These are phyloP conservation scores for Dispira parvispora DNA, from an alignment of 192 early-diverging fungal genomes.

Conservation along the genomic window DNA sequence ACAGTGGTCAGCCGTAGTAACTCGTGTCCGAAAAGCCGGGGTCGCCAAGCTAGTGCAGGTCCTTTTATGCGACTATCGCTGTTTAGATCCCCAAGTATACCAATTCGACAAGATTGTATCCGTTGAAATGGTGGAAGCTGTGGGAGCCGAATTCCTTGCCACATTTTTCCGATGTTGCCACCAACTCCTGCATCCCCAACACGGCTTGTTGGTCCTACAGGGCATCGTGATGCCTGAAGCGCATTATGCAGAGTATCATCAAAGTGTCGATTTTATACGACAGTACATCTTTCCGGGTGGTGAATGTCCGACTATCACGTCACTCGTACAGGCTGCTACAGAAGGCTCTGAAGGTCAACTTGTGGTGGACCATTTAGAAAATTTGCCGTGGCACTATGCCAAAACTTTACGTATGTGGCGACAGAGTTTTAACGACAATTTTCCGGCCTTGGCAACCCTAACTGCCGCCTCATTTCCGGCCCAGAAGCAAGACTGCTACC, in stretches of 20 bases:
- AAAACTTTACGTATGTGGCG: constrained; percentile 53
- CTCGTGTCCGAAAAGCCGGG: constrained; percentile 36
- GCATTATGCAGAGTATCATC: constrained; percentile 37
- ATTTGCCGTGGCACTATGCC: constrained; percentile 55
- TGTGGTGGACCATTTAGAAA: constrained; percentile 35
- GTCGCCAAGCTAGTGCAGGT: constrained; percentile 36
- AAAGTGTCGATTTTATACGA: constrained; percentile 47
- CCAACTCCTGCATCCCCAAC: constrained; percentile 32
- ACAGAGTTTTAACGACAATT: constrained; percentile 36
- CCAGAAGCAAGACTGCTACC: background rate
- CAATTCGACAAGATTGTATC: constrained; percentile 54
- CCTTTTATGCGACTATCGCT: constrained; percentile 49
- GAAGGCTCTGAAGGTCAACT: constrained; percentile 33
- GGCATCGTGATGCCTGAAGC: constrained; percentile 55
- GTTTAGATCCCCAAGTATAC: constrained; percentile 30
- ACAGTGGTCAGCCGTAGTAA: constrained; percentile 45
- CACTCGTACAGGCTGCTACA: constrained; percentile 31
- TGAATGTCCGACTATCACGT: constrained; percentile 45
- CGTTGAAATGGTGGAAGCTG: constrained; percentile 62
- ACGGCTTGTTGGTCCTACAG: constrained; percentile 39
- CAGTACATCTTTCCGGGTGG: constrained; percentile 66
- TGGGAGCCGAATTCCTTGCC: constrained; percentile 43
- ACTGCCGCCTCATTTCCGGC: background rate
- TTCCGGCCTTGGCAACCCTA: constrained; percentile 24
- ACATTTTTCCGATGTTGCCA: constrained; percentile 43